Conservation (phyloP, 176 grass and related monocot genomes). For the Carex pumila region DNA sequence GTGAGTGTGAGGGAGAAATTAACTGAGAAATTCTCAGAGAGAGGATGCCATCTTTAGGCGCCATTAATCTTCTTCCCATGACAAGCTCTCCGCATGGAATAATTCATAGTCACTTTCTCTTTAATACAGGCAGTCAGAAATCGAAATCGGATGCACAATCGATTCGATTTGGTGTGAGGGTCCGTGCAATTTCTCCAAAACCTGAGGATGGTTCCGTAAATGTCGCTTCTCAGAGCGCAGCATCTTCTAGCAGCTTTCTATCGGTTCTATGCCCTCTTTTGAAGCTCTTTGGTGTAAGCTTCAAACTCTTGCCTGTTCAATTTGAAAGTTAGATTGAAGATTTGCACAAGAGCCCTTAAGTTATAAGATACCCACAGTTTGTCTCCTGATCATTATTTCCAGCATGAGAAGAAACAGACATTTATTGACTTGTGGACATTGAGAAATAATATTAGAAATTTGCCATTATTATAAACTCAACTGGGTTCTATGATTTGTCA, state of each 20-base stretch:
- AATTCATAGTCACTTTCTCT: neutral
- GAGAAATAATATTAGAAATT: neutral
- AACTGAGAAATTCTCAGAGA: neutral
- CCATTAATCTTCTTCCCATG: constrained; percentile 4
- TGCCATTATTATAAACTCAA: too few species aligned
- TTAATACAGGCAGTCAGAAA: neutral
- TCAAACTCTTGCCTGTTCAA: neutral
- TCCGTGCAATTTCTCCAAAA: constrained; percentile 21
- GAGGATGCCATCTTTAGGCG: neutral
- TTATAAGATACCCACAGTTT: neutral
- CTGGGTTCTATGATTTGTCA: too few species aligned
- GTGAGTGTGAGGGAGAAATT: neutral
- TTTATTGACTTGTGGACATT: neutral
- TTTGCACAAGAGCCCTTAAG: neutral
- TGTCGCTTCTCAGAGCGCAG: constrained; percentile 10
- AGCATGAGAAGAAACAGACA: neutral
- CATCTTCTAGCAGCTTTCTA: constrained; percentile 36
- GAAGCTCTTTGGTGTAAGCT: constrained; percentile 67
- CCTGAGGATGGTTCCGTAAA: constrained; percentile 17
- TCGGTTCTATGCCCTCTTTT: constrained; percentile 85
- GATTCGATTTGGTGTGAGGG: neutral
- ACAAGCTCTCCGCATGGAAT: constrained; percentile 6
- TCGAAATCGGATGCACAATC: neutral
- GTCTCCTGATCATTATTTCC: neutral
- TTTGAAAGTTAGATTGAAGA: neutral